Base-by-base conservation (phyloP, 345 rosid species). In the Cardamine occulta region DNA sequence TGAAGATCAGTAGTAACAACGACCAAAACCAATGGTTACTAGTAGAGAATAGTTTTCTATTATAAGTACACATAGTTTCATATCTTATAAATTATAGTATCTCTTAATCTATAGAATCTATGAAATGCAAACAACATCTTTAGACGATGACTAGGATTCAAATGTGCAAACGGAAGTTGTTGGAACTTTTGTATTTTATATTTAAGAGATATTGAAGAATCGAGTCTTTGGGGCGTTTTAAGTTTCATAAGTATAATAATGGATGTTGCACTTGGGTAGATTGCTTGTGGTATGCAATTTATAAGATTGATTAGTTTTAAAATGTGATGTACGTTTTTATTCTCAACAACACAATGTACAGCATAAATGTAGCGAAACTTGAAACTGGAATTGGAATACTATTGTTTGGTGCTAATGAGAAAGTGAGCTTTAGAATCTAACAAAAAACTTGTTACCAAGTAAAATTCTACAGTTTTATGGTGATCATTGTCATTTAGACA, bases 321-420 rank as follows among this genome's bases (percentile, higher is more conserved):
- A 57, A 24, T 49, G 53, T 58, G 60, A 28, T 26, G 53, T 19
- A 48, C n/a, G 19, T 12, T 47, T 42, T 14, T 26, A 67, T 32
- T 34, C 35, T 60, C 63, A 40, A 75, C 48, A 75, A 75, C 79
- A 74, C 42, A 52, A 42, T 31, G 74, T 74, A 75, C 79, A 75
- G 68, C 74, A 75, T 52, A 52, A 18, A 18, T 54, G 68, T 59
- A 52, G 70, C 65, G 71, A 63, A 55, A 55, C 63, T 44, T 35
- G 40, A 53, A 39, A 54, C 68, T 15, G 48, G 24, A 59, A 71
- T 3, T 31, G 34, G 7, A 69, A 54, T 51, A 60, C 47, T 48
- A 52, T 29, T 35, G 62, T 39, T 39, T 51, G 45, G 63, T 68
- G 63, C 79, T 42, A 61, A 32, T 54, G 51, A 76, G 70, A 53